Conservation (phyloP, 2,329 filamentous ascomycete species). For the Neospermospora avenae region DNA sequence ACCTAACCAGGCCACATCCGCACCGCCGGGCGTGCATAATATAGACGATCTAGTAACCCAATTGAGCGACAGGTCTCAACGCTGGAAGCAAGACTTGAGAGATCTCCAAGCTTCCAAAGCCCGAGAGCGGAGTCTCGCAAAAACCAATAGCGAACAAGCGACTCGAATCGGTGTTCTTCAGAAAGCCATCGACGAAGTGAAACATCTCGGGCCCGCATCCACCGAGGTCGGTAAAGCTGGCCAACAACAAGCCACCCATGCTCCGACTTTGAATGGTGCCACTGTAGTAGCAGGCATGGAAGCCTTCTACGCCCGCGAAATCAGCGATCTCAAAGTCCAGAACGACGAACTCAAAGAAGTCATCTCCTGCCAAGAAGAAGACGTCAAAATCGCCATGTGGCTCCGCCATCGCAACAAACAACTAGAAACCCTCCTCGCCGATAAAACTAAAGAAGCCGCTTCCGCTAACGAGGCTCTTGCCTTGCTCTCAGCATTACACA, state of each 20-base stretch:
- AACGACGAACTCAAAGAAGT: constrained; percentile 6
- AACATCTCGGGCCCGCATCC: not conserved
- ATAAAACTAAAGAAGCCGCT: not conserved
- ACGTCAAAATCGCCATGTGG: not conserved
- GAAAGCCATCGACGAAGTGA: not conserved
- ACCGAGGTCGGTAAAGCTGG: not conserved
- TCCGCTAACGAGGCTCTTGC: not conserved
- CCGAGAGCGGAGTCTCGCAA: not conserved
- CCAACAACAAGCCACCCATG: not conserved
- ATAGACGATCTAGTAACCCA: not conserved
- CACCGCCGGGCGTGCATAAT: not conserved
- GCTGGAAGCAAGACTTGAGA: not conserved
- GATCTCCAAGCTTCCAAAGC: not conserved
- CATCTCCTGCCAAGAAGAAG: not conserved
- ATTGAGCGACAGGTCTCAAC: not conserved
- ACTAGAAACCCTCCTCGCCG: not conserved
- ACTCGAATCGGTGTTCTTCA: not conserved
- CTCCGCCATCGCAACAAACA: not conserved
- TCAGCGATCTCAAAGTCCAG: not conserved
- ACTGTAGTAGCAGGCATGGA: not conserved
- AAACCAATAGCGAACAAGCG: not conserved
- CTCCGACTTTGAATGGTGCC: not conserved
- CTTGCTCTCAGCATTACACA: not conserved
- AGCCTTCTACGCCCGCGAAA: not conserved
- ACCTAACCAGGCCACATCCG: not conserved